These are phyloP conservation scores for Paracoccidioides lutzii DNA, from an alignment of 2,329 filamentous ascomycete species.

Conservation along the genomic window DNA sequence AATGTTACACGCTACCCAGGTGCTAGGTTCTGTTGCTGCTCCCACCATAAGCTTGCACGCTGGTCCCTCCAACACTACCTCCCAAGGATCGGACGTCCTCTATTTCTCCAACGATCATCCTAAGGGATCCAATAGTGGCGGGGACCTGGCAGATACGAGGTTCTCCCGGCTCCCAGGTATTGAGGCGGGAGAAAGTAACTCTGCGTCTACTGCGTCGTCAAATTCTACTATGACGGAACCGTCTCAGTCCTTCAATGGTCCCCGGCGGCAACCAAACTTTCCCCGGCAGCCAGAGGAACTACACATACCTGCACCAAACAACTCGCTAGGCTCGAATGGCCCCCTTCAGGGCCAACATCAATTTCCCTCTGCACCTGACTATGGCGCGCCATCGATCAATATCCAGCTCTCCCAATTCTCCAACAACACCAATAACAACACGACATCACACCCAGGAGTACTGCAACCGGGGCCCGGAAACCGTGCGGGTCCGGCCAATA, in stretches of 20 bases:
- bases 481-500: slow-evolving; percentile 40
- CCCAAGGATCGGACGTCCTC: slow-evolving; percentile 33
- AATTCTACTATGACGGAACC: slow-evolving; percentile 30
- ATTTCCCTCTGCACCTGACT: slow-evolving; percentile 39
- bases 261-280: slow-evolving; percentile 36
- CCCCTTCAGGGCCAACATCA: slow-evolving; percentile 31
- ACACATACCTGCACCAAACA: slow-evolving; percentile 36
- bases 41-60: slow-evolving; percentile 29
- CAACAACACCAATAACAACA: slow-evolving; percentile 23
- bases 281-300: slow-evolving; percentile 43
- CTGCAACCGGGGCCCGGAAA: slow-evolving; percentile 43
- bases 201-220: slow-evolving; percentile 6
- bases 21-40: slow-evolving; percentile 36
- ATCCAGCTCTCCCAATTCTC: slow-evolving; percentile 46
- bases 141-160: slow-evolving; percentile 13
- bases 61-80: slow-evolving; percentile 29
- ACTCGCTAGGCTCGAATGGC: slow-evolving; percentile 25
- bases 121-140: slow-evolving; percentile 18
- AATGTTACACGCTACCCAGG: slow-evolving; percentile 35
- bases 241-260: slow-evolving; percentile 37
- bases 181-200: not conserved
- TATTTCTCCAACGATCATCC: slow-evolving; percentile 25
- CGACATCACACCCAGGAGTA: slow-evolving; percentile 43
- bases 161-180: slow-evolving; percentile 5
- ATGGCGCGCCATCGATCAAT: slow-evolving; percentile 43